Percentiles rank a stretch among this genome's conserved stretches.
These are phyloP conservation scores for Solanum sejunctum DNA, from an alignment of 257 asterid genomes.

Conservation along the genomic window DNA sequence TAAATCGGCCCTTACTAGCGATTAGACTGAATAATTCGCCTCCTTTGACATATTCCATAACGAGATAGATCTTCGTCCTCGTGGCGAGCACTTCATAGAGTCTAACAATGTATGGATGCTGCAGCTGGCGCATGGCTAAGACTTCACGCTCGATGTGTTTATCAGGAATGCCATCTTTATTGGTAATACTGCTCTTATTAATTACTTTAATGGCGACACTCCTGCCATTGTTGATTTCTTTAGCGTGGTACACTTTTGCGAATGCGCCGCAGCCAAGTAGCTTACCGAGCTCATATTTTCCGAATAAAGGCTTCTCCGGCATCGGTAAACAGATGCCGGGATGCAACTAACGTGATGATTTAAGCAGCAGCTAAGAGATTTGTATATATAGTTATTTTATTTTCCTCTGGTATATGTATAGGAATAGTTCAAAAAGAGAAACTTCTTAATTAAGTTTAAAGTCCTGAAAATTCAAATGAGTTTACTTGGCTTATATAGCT, in stretches of 20 bases:
- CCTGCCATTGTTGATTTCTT: constrained; percentile 49
- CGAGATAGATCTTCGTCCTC: constrained; percentile 50
- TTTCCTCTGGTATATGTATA: neutral
- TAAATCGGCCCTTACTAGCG: constrained; percentile 46
- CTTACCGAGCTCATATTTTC: constrained; percentile 75
- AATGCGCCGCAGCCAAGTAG: constrained; percentile 93
- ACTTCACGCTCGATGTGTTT: constrained; percentile 62
- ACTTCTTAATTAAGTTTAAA: neutral
- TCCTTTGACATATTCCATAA: constrained; percentile 74
- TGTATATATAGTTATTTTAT: neutral
- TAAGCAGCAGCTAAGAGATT: neutral
- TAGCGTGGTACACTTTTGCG: constrained; percentile 83
- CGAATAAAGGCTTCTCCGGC: constrained; percentile 47
- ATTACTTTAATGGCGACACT: constrained; percentile 72
- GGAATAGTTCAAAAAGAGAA: neutral
- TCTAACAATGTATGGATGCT: constrained; percentile 51
- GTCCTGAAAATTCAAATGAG: neutral
- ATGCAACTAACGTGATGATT: neutral
- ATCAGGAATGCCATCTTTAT: constrained; percentile 5
- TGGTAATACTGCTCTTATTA: constrained; percentile 41
- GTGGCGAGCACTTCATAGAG: constrained; percentile 77
- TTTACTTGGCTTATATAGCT: neutral
- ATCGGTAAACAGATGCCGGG: constrained; percentile 1
- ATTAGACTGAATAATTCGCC: constrained; percentile 69
- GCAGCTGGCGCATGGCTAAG: constrained; percentile 50